Percentiles rank a stretch among this genome's conserved stretches.
Conservation (phyloP, 2,329 filamentous ascomycete species). For the Passalora sequoiae region DNA sequence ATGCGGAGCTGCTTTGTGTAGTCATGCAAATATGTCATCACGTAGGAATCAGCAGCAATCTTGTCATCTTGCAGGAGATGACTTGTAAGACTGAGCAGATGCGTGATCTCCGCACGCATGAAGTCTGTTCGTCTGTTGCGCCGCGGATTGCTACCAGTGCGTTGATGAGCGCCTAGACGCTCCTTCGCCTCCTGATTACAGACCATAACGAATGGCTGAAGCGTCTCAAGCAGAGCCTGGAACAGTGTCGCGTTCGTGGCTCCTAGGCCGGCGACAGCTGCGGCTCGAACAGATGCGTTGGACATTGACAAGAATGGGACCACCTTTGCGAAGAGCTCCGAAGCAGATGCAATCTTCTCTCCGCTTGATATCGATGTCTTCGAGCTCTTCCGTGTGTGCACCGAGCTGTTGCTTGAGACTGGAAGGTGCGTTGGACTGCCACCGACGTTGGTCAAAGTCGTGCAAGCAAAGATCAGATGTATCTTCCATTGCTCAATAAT, state of each 20-base stretch:
- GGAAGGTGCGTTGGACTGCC: constrained; percentile 59
- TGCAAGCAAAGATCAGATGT: constrained; percentile 95
- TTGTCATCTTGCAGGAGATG: constrained; percentile 76
- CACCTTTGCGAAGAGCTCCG: constrained; percentile 83
- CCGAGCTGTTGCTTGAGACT: constrained; percentile 49
- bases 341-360: constrained; percentile 79
- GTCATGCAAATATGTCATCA: constrained; percentile 77
- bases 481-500: constrained; percentile 97
- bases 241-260: constrained; percentile 95
- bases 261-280: constrained; percentile 84
- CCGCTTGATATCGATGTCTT: constrained; percentile 59
- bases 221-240: constrained; percentile 78
- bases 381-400: constrained; percentile 79
- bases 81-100: constrained; percentile 90
- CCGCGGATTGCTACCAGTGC: constrained; percentile 75
- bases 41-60: constrained; percentile 74
- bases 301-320: constrained; percentile 79
- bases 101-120: constrained; percentile 86
- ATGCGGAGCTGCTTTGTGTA: constrained; percentile 91
- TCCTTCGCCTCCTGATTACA: constrained; percentile 86
- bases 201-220: constrained; percentile 77
- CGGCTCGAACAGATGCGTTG: constrained; percentile 76
- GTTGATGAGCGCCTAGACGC: constrained; percentile 69
- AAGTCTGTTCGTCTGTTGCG: constrained; percentile 80
- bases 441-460: constrained; percentile 70